These are phyloP conservation scores for Magnolia officinalis DNA, from an alignment of 164 flowering plant genomes.

Conservation along the genomic window DNA sequence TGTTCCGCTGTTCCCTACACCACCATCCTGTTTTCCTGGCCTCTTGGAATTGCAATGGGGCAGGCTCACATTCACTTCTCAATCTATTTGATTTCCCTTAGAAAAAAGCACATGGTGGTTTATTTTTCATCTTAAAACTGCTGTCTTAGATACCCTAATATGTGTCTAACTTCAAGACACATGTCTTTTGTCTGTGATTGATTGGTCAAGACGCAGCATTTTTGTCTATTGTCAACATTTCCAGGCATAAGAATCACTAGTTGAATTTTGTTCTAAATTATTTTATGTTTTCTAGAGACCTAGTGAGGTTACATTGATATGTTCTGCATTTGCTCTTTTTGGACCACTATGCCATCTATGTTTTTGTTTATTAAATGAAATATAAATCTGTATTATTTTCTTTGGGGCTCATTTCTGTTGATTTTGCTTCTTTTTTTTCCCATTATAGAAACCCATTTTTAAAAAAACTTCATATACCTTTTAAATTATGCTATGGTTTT, in stretches of 20 bases:
- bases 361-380: too few relatives aligned
- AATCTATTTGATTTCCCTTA: not conserved
- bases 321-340: not conserved
- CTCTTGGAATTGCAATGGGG: not conserved
- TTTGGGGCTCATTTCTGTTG: too few relatives aligned
- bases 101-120: not conserved
- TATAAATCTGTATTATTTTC: too few relatives aligned
- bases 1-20: not conserved
- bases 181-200: not conserved
- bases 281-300: too few relatives aligned
- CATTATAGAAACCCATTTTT: too few relatives aligned
- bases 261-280: not conserved
- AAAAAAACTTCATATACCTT: too few relatives aligned
- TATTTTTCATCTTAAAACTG: too few relatives aligned
- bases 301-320: not conserved
- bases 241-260: not conserved
- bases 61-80: too few relatives aligned
- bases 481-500: too few relatives aligned
- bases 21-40: not conserved
- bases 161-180: not conserved
- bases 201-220: not conserved
- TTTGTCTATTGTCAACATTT: not conserved
- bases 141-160: not conserved
- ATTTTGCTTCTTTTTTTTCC: too few relatives aligned
- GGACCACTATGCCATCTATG: too few relatives aligned